Conservation (phyloP, 23 red algal genomes). For the Gracilariopsis chorda region DNA sequence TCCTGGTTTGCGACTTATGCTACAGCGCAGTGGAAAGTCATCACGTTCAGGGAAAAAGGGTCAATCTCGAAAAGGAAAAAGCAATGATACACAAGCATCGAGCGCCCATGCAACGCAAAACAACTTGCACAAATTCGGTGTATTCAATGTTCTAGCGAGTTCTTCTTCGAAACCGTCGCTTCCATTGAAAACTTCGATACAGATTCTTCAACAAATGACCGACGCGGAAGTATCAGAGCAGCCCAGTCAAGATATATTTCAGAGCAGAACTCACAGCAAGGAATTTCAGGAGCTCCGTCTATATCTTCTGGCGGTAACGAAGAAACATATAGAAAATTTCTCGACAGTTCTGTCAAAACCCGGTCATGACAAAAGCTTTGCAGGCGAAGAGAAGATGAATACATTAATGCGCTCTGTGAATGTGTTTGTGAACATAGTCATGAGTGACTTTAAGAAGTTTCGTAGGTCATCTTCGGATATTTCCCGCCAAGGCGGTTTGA, state of each 20-base stretch:
- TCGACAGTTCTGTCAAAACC: background rate
- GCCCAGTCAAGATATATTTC: background rate
- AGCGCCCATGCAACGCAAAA: background rate
- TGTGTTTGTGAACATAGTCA: conserved; percentile 18
- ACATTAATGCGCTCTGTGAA: conserved; percentile 2
- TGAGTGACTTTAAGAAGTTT: conserved; percentile 50
- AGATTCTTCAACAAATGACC: conserved; percentile 22
- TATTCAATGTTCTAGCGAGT: conserved; percentile 40
- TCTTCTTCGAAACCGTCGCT: conserved; percentile 34
- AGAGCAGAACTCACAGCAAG: background rate
- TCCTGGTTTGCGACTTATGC: conserved; percentile 33
- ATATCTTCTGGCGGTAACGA: conserved; percentile 28
- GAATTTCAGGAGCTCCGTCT: conserved; percentile 46
- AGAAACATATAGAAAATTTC: conserved; percentile 53
- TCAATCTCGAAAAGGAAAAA: conserved; percentile 12
- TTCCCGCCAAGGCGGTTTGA: conserved; percentile 12
- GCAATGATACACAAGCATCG: background rate
- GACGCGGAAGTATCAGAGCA: background rate
- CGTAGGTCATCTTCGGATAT: background rate
- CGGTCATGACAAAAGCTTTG: background rate
- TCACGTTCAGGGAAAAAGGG: background rate
- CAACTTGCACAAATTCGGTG: background rate
- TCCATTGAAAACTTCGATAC: conserved; percentile 1
- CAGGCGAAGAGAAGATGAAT: background rate
- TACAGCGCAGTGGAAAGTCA: conserved; percentile 41